Percentiles rank a stretch among this genome's conserved stretches.
These are phyloP conservation scores for Citrullus mucosospermus DNA, from an alignment of 306 rosid genomes.

Conservation along the genomic window DNA sequence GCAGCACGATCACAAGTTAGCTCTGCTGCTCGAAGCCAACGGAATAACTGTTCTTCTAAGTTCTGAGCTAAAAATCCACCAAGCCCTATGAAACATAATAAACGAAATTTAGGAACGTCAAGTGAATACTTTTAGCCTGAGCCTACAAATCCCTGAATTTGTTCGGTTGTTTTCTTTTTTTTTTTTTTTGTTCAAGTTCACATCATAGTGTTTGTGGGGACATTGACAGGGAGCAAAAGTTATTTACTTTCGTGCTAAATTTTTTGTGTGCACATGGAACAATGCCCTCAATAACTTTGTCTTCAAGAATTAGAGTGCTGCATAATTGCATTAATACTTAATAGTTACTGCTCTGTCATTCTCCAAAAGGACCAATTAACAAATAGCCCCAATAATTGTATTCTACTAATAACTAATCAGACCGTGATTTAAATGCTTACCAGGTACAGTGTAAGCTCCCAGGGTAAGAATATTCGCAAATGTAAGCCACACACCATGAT, in stretches of 20 bases:
- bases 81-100: conserved; percentile 39
- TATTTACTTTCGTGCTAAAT: neutral
- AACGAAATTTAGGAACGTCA: neutral
- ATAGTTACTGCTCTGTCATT: neutral
- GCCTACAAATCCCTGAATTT: neutral
- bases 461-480: conserved; percentile 89
- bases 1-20: conserved; percentile 98
- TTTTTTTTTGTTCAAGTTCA: neutral
- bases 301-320: neutral
- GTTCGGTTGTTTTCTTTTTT: no score
- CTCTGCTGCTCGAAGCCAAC: conserved; percentile 99
- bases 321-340: neutral
- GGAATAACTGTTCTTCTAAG: conserved; percentile 83
- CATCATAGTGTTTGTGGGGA: neutral
- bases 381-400: neutral
- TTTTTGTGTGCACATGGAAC: neutral
- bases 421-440: conserved; percentile 31
- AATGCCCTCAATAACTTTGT: neutral
- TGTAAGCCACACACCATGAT: conserved; percentile 97
- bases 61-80: conserved; percentile 83
- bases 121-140: no score
- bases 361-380: neutral
- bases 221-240: neutral
- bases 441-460: conserved; percentile 84
- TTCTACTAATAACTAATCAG: neutral